phyloP scores from a whole-genome alignment of 2,329 filamentous ascomycete genomes.

The Colletotrichum sp. region DNA sequence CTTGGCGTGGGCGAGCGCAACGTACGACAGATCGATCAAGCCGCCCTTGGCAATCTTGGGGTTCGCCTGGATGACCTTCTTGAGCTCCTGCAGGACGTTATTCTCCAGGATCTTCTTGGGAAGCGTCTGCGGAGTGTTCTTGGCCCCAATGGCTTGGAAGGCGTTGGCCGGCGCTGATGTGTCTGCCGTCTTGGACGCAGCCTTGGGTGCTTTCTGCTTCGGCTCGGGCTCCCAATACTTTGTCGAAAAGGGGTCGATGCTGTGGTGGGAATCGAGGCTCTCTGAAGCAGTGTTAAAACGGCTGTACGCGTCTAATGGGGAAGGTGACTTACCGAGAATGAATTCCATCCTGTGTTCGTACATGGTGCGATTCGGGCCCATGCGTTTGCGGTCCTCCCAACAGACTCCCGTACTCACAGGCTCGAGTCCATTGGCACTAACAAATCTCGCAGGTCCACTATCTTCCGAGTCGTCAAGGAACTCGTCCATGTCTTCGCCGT shows the following conservation, averaged over 20 bases:
- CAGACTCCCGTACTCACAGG: slow-evolving; percentile 82
- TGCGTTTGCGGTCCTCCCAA: slow-evolving; percentile 70
- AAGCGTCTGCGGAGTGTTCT: background rate
- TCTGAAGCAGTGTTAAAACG: slow-evolving; percentile 38
- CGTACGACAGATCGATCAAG: slow-evolving; percentile 17
- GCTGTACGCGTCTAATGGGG: slow-evolving; percentile 21
- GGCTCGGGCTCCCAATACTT: slow-evolving; percentile 72
- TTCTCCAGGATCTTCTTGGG: slow-evolving; percentile 29
- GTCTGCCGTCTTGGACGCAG: slow-evolving; percentile 11
- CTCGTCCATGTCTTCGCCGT: slow-evolving; percentile 81
- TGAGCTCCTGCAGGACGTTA: slow-evolving; percentile 40
- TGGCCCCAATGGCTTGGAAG: slow-evolving; percentile 36
- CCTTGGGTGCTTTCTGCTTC: slow-evolving; percentile 27
- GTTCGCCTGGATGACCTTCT: slow-evolving; percentile 37
- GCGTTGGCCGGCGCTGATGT: slow-evolving; percentile 34
- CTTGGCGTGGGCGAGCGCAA: slow-evolving; percentile 19
- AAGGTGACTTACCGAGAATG: slow-evolving; percentile 64
- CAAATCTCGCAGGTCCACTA: slow-evolving; percentile 56
- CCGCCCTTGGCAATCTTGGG: slow-evolving; percentile 22
- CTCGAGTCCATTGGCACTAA: slow-evolving; percentile 72
- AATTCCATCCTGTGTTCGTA: slow-evolving; percentile 76
- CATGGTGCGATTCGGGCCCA: slow-evolving; percentile 53
- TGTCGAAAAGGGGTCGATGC: slow-evolving; percentile 85
- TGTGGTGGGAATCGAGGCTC: slow-evolving; percentile 50
- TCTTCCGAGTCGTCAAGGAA: slow-evolving; percentile 92